Conservation (phyloP, 768 basidiomycete genomes). For the Boletus patriciae region DNA sequence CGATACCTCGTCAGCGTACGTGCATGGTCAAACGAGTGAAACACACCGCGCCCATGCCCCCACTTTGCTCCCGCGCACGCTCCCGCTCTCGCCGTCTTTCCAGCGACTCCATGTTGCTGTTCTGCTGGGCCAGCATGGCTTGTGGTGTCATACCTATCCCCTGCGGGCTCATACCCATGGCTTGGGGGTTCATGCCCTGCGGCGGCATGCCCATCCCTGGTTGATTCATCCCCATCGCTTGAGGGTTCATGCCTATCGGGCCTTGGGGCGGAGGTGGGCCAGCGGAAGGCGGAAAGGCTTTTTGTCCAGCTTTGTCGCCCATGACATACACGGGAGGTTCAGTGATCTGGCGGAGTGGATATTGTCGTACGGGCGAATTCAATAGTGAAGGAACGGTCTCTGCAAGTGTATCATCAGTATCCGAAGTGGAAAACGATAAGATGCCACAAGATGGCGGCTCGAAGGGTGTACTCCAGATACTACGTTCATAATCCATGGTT, state of each 20-base stretch:
- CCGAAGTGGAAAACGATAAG: constrained; percentile 11
- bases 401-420: constrained; percentile 30
- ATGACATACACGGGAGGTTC: constrained; percentile 69
- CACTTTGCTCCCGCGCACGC: constrained; percentile 48
- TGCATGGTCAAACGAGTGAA: not conserved
- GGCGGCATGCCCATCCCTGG: constrained; percentile 25
- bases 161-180: constrained; percentile 23
- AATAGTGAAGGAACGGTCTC: constrained; percentile 59
- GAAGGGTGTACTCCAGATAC: not conserved
- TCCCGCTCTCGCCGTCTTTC: constrained; percentile 66
- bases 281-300: constrained; percentile 44
- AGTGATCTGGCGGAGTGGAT: constrained; percentile 66
- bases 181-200: constrained; percentile 28
- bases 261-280: constrained; percentile 34
- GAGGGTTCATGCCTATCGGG: constrained; percentile 28
- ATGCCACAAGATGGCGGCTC: not conserved
- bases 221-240: constrained; percentile 26
- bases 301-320: constrained; percentile 74
- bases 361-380: constrained; percentile 63
- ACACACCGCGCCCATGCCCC: constrained; percentile 43
- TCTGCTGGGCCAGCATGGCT: constrained; percentile 73
- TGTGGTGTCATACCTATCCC: constrained; percentile 41
- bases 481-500: not conserved
- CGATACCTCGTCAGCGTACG: not conserved
- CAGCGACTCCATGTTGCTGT: constrained; percentile 66